A percentile compares a stretch with the other conserved stretches of the same genome.
phyloP scores from a whole-genome alignment of 176 grass and related monocot genomes.

The Oryza rufipogon region DNA sequence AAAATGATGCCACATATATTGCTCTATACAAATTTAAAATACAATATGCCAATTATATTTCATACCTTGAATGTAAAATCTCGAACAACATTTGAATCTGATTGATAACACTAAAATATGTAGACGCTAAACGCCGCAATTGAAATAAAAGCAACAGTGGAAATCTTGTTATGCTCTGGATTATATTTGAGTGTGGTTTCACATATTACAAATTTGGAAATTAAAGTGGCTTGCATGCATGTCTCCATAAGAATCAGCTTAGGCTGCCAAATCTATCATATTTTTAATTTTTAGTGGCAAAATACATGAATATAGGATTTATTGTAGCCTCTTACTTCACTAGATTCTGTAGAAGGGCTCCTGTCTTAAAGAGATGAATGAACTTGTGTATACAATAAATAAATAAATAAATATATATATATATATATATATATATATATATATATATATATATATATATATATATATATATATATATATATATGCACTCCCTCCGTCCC shows the following conservation, averaged over 20 bases:
- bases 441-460: too few species aligned
- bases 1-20: too few species aligned
- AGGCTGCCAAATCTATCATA: too few species aligned
- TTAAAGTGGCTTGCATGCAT: not conserved
- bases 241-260: too few species aligned
- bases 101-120: not conserved
- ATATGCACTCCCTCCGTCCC: too few species aligned
- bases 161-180: not conserved
- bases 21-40: not conserved
- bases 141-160: not conserved
- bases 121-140: too few species aligned
- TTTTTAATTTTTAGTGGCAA: too few species aligned
- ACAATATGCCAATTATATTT: not conserved
- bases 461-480: not conserved
- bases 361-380: not conserved
- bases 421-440: not conserved
- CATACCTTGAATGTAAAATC: not conserved
- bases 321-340: too few species aligned
- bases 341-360: too few species aligned
- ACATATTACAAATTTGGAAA: not conserved
- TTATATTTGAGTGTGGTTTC: not conserved
- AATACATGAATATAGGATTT: too few species aligned
- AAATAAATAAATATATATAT: not conserved
- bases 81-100: not conserved
- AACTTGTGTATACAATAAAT: not conserved